Base-by-base conservation (phyloP, 495 filamentous ascomycete species). In the Talaromyces proteolyticus region DNA sequence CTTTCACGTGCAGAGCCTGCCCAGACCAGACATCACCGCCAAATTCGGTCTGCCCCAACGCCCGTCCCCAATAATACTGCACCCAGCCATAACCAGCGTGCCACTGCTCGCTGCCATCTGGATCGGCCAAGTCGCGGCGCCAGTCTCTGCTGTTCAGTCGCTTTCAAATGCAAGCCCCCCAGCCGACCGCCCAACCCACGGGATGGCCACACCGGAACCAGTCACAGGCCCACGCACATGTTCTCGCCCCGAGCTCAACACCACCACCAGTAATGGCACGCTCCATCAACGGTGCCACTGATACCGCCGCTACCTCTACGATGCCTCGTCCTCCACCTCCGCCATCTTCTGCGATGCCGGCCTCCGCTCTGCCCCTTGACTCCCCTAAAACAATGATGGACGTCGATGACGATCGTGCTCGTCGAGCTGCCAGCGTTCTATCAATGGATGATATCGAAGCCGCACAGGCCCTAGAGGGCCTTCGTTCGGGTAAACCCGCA, bases 401-500 rank as follows among this genome's bases (percentile, higher is more conserved):
- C 22, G 38, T 67, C 39, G 70, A 74, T 50, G 67, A 72, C 36
- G 69, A 73, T 55, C 68, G 72, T 20, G 63, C 64, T 54, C 68
- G 65, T 60, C 67, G 70, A 55, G 69, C 69, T 25, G 63, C 69
- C 45, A 75, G 72, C 57, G 70, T 72, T 24, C 49, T 87, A 39
- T 89, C 82, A 42, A 80, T 92, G 55, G 90, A 96, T 57, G 90
- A 96, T 61, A 81, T 88, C 12, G 86, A 94, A 59, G 91, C 90
- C 22, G 91, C 90, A 24, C 89, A 95, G 68, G 90, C 91, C 11
- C 67, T 96, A 18, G 86, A 87, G 29, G 87, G 89, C 49, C 76
- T 96, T 47, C 82, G 88, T 65, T 83, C 88, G 59, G 88, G 91
- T 95, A 63, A 20, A 1, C 16, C 38, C 18, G 6, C 38, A 40